phyloP scores from a whole-genome alignment of 352 stramenopile genomes.

The Blastocystis hominis region DNA sequence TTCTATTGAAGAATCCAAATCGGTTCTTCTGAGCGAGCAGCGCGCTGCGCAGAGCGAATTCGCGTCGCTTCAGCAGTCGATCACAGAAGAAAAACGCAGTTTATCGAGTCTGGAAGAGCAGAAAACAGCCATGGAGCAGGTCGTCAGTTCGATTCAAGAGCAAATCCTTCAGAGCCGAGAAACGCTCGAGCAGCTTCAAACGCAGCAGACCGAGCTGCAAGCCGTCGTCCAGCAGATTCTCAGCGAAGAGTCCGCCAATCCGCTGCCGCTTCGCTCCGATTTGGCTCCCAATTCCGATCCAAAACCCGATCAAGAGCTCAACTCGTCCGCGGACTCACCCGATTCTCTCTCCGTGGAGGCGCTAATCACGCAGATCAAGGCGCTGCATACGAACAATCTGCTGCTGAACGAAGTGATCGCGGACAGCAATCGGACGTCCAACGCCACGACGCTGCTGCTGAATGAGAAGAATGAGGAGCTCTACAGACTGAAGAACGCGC shows the following conservation, averaged over 20 bases:
- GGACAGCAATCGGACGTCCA: neutral
- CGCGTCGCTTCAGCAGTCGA: neutral
- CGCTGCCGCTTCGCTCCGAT: too few species aligned
- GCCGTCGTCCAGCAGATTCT: too few species aligned
- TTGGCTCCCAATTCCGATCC: too few species aligned
- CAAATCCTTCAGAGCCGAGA: neutral
- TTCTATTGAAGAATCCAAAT: neutral
- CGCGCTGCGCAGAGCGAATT: neutral
- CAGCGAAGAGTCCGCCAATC: too few species aligned
- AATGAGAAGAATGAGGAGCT: slow-evolving; percentile 4
- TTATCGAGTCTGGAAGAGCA: neutral
- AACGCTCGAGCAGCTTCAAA: too few species aligned
- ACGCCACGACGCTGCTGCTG: neutral
- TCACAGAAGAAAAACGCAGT: neutral
- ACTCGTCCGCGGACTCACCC: too few species aligned
- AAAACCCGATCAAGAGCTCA: too few species aligned
- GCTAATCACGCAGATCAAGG: neutral
- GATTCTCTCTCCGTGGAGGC: neutral
- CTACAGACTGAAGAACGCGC: slow-evolving; percentile 5
- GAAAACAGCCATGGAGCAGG: neutral
- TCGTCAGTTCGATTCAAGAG: neutral
- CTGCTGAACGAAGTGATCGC: neutral
- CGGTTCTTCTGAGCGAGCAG: neutral
- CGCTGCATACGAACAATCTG: slow-evolving; percentile 12
- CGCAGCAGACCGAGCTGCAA: too few species aligned